Evolutionary conservation across 345 rosid species (phyloP), one percentile per base, ranked within the genome.

Genomic region (Stellera chamaejasme): DNA sequence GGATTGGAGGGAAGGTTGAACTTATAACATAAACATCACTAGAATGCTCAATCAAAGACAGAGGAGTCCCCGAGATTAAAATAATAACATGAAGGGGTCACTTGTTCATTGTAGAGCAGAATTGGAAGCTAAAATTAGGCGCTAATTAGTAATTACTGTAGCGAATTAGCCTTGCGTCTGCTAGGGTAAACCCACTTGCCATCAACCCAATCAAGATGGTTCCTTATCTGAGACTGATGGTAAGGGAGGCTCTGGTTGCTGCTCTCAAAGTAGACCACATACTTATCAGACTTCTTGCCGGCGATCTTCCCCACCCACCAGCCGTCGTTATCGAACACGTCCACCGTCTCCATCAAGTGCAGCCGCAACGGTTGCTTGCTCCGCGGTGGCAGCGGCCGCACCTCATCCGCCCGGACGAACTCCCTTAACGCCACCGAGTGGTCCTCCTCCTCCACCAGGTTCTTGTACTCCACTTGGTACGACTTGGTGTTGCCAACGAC

Each of bases 251-350:
- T 13, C 9, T 59, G 46, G 12, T 36, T 44, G 1, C 36, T 49
- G 3, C 28, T 49, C 10, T 41, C 48, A 4, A 59, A 59, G 41
- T 59, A 59, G 7, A 59, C 55, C 54, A 15, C 36, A 13, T 48
- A 48, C 23, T 41, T 19, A 8, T 32, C 39, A 8, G 23, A 8
- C 41, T 5, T 49, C 25, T 59, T 28, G 23, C 48, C 55, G 0
- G 39, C 41, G 19, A 59, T 49, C 10, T 5, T 32, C 63, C 55
- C 63, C 0, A 19, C 54, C 48, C 63, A 59, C 54, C 54, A 59
- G 1, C 54, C 54, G 41, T 59, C 62, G 13, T 59, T 48, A 46
- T 48, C 48, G 47, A 59, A 47, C 19, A 46, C 63, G 41, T 48
- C 47, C 2, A 59, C n/a, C 54, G 10, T 59, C 4, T 48, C 39